Base-by-base conservation (phyloP, 805 yeast genomes). In the Pichia phayaonensis region DNA sequence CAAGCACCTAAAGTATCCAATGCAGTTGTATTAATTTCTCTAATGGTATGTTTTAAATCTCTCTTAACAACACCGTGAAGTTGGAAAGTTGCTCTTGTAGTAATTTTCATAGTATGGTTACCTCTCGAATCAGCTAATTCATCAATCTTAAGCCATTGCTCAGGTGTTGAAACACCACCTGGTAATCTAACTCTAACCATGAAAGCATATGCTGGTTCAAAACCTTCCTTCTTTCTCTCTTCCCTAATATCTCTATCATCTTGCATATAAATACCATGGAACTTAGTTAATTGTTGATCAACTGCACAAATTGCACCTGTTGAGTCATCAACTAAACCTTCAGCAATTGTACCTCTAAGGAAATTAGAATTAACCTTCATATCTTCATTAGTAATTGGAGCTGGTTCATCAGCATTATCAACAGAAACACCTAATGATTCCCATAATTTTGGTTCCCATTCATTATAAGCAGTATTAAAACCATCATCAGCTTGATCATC, bases 401-500 rank as follows among this genome's bases (percentile, higher is more conserved):
- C 80, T 57, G 95, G 92, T 57, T 95, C 96, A 65, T 92, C 97
- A 60, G 85, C 94, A 47, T 83, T 86, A 27, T 89, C 89, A 47
- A 80, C 86, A 59, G 87, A 90, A 47, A 92, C 97, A 50, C 96
- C 96, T 48, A 92, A 75, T 2, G 90, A 86, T 58, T 79, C 83
- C 98, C 98, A 92, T 55, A 92, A 63, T 55, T 75, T 73, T 22
- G 84, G 78, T 67, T 88, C 92, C 97, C 97, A 92, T 42, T 71
- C 82, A 53, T 82, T 80, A 67, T 84, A 92, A n/a, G 94, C 97
- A 26, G 97, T 90, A 59, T 83, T 82, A 70, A 76, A 90, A 21
- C 97, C 97, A 72, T 92, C 97, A 22, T 96, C 95, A 65, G 88
- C 98, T 72, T 92, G 98, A 64, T 92, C 98, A 67, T 92, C 97